phyloP scores from a whole-genome alignment of 257 asterid species.

The Fraxinus excelsior region DNA sequence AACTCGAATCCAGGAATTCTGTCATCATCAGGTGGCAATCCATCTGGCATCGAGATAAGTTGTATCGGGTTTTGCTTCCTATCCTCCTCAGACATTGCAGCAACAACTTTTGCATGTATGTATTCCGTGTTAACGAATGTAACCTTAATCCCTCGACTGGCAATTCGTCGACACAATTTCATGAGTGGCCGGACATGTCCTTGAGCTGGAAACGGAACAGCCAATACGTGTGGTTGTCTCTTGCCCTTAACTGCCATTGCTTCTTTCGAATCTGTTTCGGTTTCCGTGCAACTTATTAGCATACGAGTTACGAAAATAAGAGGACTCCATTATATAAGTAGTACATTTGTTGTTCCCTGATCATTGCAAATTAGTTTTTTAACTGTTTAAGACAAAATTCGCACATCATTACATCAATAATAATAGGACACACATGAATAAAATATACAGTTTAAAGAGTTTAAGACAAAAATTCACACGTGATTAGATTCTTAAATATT shows the following conservation, averaged over 20 bases:
- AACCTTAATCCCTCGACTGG: conserved; percentile 45
- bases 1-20: not conserved
- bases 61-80: conserved; percentile 9
- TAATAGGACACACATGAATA: not conserved
- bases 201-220: conserved; percentile 52
- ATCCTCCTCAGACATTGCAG: conserved; percentile 7
- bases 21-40: conserved; percentile 11
- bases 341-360: no score
- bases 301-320: not conserved
- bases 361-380: no score
- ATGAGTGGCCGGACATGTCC: conserved; percentile 59
- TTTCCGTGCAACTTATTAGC: not conserved
- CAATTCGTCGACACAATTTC: conserved; percentile 38
- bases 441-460: not conserved
- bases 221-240: conserved; percentile 27
- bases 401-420: no score
- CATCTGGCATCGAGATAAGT: conserved; percentile 34
- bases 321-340: not conserved
- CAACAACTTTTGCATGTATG: conserved; percentile 32
- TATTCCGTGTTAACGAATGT: conserved; percentile 46
- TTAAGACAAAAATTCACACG: no score
- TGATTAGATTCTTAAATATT: no score
- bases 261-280: not conserved
- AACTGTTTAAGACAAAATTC: no score
- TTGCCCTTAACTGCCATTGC: conserved; percentile 18